Evolutionary conservation across 208 protist species (phyloP).

Genomic region (Trypanosoma avium): DNA sequence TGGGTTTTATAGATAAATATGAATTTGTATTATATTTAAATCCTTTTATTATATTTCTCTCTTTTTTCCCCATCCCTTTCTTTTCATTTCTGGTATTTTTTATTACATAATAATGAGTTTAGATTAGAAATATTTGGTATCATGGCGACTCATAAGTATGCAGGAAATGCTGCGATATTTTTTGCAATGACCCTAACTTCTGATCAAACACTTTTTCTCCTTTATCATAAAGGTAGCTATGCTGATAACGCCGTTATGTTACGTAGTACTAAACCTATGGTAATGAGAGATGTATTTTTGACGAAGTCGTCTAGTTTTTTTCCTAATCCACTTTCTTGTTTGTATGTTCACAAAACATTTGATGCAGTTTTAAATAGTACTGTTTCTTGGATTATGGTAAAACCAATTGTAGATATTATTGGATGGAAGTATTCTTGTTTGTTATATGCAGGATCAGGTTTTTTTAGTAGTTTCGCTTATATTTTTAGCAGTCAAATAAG

Average conservation of each 20-base stretch:
- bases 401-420: conserved; percentile 56
- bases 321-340: conserved; percentile 81
- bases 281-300: conserved; percentile 87
- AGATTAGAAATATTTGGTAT: neutral
- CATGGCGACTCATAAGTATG: conserved; percentile 24
- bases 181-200: conserved; percentile 69
- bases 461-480: conserved; percentile 85
- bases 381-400: conserved; percentile 55
- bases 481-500: conserved; percentile 63
- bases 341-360: conserved; percentile 54
- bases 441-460: conserved; percentile 70
- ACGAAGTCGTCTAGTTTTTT: conserved; percentile 49
- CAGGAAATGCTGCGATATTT: conserved; percentile 41
- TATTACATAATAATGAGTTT: neutral
- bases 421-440: conserved; percentile 53
- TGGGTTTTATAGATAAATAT: too few relatives aligned
- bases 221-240: conserved; percentile 85
- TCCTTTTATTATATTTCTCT: neutral
- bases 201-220: conserved; percentile 68
- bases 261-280: conserved; percentile 74
- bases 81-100: neutral
- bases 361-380: conserved; percentile 69
- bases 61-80: neutral
- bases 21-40: too few relatives aligned
- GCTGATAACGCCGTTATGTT: conserved; percentile 79